Evolutionary conservation across 73 alveolate genomes (phyloP), one percentile per base, ranked within the genome.

Genomic region (Paramecium bursaria): DNA sequence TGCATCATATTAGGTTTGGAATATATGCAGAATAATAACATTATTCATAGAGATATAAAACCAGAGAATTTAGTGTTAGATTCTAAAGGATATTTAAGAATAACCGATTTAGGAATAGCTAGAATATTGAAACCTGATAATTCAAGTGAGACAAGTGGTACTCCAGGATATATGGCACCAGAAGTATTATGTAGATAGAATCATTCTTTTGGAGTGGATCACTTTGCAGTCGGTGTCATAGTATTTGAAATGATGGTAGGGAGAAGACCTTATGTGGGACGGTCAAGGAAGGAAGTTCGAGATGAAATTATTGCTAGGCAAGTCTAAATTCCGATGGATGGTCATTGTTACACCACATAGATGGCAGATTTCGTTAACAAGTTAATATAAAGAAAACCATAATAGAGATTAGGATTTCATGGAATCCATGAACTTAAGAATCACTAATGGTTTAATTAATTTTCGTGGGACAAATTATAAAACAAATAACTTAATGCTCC

Each of bases 231-330:
- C 0, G 99, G 99, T 2, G 96, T 96, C 0, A 94, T 96, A 54
- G 95, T 95, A 25, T 94, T 88, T 87, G 99, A 97, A 79, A 88
- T 95, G 75, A 97, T 97, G 97, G 85, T 91, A 33, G 98, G 98
- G 13, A 87, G 88, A 85, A 87, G 94, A 75, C 99, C 99, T 19
- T 95, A 95, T 88, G 75, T 79, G 25, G 99, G 99, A 15, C 87
- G 75, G 85, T 51, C 93, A 5, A 73, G 91, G 30, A 60, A 93
- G 46, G 98, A 95, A 82, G 90, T 95, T 14, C 47, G 91, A 22
- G 95, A 91, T 47, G 75, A 87, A 74, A 85, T 95, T 14, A n/a
- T 93, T 17, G 85, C 77, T 9, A 61, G 88, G 60, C 86, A 93
- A 53, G 88, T 86, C 13, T 79, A 93, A 53, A 82, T 6, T 23